A percentile compares a stretch with the other conserved stretches of the same genome.
Evolutionary conservation across 2,329 filamentous ascomycete genomes (phyloP).

Genomic region (Neopestalotiopsis clavispora): DNA sequence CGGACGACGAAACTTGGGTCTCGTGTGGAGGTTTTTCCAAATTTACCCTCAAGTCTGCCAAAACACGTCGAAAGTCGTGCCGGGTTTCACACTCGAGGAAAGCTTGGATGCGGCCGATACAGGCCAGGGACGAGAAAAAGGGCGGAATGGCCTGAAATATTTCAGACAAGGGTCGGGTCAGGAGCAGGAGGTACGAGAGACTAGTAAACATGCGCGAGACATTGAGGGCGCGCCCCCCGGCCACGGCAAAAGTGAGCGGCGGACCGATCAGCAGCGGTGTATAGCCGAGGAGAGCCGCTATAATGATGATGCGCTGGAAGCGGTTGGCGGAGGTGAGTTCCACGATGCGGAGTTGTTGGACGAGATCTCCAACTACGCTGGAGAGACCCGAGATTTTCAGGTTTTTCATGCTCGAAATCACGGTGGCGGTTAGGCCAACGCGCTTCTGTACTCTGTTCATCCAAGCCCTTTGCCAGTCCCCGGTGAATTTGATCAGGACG

Average conservation of each 20-base stretch:
- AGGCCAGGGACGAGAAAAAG: conserved; percentile 44
- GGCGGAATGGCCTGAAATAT: conserved; percentile 43
- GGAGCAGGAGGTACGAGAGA: conserved; percentile 44
- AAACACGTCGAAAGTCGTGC: conserved; percentile 9
- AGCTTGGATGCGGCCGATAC: conserved; percentile 44
- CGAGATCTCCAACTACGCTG: conserved; percentile 31
- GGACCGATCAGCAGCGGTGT: conserved; percentile 26
- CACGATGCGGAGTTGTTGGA: conserved; percentile 38
- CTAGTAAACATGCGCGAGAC: conserved; percentile 43
- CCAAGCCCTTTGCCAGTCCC: conserved; percentile 37
- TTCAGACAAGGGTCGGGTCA: conserved; percentile 43
- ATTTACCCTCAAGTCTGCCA: conserved; percentile 2
- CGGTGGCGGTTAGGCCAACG: conserved; percentile 35
- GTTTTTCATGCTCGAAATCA: conserved; percentile 46
- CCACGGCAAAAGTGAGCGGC: conserved; percentile 37
- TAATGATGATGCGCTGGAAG: conserved; percentile 39
- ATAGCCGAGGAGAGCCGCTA: conserved; percentile 38
- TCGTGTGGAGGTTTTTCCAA: neutral
- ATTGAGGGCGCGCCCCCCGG: conserved; percentile 27
- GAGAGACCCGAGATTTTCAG: conserved; percentile 46
- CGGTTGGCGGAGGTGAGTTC: conserved; percentile 41
- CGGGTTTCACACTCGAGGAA: conserved; percentile 35
- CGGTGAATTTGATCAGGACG: conserved; percentile 31
- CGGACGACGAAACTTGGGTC: neutral
- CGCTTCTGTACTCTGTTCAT: conserved; percentile 40